Evolutionary conservation across 208 protist species (phyloP).

Genomic region (Leishmania gerbilli): DNA sequence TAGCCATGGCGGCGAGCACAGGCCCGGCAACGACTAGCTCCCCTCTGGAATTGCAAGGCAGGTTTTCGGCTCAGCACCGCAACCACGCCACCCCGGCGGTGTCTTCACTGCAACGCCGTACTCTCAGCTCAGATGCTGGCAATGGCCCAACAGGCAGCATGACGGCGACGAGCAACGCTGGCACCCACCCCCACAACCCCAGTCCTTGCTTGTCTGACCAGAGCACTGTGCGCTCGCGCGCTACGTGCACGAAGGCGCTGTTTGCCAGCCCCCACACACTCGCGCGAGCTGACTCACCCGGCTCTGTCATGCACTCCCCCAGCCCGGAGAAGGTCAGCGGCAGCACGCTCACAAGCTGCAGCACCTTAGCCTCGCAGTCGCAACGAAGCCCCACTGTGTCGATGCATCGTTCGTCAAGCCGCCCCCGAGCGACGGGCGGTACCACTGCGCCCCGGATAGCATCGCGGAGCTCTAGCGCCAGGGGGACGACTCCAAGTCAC

Average conservation of each 20-base stretch:
- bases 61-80: slow-evolving; percentile 5
- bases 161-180: slow-evolving; percentile 23
- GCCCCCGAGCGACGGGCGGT: background rate
- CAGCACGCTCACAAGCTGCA: background rate
- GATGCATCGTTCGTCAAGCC: background rate
- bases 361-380: background rate
- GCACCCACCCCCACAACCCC: slow-evolving; percentile 15
- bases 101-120: background rate
- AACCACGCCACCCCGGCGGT: background rate
- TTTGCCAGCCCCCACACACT: background rate
- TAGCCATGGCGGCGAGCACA: slow-evolving; percentile 20
- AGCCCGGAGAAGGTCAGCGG: background rate
- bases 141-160: background rate
- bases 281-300: background rate
- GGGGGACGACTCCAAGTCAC: background rate
- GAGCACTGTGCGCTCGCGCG: background rate
- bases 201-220: slow-evolving; percentile 20
- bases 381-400: slow-evolving; percentile 8
- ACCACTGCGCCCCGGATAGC: background rate
- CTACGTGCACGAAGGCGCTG: slow-evolving; percentile 3
- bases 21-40: background rate
- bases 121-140: background rate
- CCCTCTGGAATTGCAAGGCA: background rate
- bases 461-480: background rate
- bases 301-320: background rate